Evolutionary conservation across 2,329 filamentous ascomycete genomes (phyloP).

Genomic region (Penicillium psychrosexuale): DNA sequence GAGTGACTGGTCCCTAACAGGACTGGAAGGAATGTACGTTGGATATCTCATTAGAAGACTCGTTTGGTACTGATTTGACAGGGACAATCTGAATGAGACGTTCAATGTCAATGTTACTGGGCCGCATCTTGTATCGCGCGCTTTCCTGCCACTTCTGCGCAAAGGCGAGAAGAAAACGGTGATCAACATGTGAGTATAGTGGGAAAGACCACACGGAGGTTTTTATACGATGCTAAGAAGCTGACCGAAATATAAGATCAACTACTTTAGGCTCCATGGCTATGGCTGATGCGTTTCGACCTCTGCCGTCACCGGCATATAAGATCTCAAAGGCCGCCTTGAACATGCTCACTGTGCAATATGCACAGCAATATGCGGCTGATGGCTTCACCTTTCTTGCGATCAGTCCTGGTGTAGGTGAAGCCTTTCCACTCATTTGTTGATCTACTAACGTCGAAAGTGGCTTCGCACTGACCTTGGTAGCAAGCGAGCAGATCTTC

Average conservation of each 20-base stretch:
- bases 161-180: constrained; percentile 44
- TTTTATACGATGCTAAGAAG: neutral
- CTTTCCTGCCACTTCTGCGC: constrained; percentile 41
- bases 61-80: constrained; percentile 5
- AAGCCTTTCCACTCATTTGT: neutral
- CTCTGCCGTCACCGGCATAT: constrained; percentile 35
- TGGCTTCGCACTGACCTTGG: constrained; percentile 50
- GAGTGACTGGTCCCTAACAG: constrained; percentile 14
- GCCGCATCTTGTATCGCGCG: constrained; percentile 40
- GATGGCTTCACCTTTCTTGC: constrained; percentile 46
- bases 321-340: constrained; percentile 51
- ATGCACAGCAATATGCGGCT: constrained; percentile 28
- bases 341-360: constrained; percentile 47
- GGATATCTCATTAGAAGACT: neutral
- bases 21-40: constrained; percentile 27
- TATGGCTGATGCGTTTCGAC: constrained; percentile 30
- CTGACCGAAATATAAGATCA: constrained; percentile 29
- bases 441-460: constrained; percentile 24
- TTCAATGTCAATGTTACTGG: constrained; percentile 45
- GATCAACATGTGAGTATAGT: constrained; percentile 42
- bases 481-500: constrained; percentile 41
- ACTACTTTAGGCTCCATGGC: constrained; percentile 45
- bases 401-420: constrained; percentile 47
- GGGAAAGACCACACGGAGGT: neutral
- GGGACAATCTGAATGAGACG: constrained; percentile 38